Conservation (phyloP, 2,329 filamentous ascomycete species). For the Paraphaeosphaeria minitans region DNA sequence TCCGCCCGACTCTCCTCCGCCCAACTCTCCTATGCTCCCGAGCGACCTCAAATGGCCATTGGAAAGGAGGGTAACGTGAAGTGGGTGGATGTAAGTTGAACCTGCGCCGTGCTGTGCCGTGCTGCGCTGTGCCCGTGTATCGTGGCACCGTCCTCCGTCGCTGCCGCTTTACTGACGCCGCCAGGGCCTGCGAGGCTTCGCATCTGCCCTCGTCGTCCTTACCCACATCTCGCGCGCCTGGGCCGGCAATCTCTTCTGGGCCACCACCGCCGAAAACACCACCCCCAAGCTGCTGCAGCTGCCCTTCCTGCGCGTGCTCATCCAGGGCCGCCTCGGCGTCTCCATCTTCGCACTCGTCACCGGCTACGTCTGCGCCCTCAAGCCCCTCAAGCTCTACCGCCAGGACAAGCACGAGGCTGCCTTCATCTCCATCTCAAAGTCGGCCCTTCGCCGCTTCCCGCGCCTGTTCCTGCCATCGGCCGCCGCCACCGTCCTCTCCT, state of each 20-base stretch:
- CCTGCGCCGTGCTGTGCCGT: neutral
- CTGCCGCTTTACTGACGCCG: conserved; percentile 1
- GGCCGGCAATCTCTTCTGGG: conserved; percentile 13
- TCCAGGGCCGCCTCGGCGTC: conserved; percentile 15
- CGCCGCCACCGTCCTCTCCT: conserved; percentile 10
- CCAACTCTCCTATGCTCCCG: neutral
- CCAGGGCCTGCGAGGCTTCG: conserved; percentile 15
- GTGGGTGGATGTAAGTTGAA: conserved; percentile 15
- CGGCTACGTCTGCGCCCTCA: conserved; percentile 17
- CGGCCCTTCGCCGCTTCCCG: conserved; percentile 14
- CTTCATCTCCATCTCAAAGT: conserved; percentile 15
- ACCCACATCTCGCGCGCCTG: conserved; percentile 14
- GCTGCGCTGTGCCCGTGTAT: neutral
- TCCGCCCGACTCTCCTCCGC: neutral
- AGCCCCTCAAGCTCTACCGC: conserved; percentile 16
- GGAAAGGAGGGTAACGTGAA: conserved; percentile 16
- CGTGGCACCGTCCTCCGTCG: neutral
- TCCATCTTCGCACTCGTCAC: conserved; percentile 17
- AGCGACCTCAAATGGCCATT: conserved; percentile 12
- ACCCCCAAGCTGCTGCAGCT: conserved; percentile 9
- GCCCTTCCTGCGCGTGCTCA: conserved; percentile 11
- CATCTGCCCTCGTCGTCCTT: conserved; percentile 14
- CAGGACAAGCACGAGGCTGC: conserved; percentile 15
- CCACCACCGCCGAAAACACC: conserved; percentile 7
- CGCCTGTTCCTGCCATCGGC: conserved; percentile 14